Percentiles rank a stretch among this genome's conserved stretches.
Conservation (phyloP, 306 rosid species). For the Arachis stenosperma region DNA sequence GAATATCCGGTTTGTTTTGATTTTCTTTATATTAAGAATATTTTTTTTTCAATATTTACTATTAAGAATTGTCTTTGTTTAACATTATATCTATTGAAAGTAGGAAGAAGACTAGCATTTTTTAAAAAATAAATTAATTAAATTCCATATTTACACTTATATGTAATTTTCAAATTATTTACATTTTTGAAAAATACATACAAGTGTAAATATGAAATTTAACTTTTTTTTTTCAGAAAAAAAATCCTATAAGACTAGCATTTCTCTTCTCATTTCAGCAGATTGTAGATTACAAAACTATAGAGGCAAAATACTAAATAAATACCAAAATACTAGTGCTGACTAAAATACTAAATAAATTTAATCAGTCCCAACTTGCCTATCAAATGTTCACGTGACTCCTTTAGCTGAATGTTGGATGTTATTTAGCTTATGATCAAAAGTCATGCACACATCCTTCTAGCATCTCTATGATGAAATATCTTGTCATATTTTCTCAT, state of each 20-base stretch:
- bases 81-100: not conserved
- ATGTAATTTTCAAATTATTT: no score
- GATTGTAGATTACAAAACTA: not conserved
- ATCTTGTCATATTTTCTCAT: not conserved
- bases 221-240: no score
- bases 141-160: no score
- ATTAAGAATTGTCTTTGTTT: not conserved
- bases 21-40: not conserved
- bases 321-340: no score
- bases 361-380: not conserved
- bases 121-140: not conserved
- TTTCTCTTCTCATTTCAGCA: not conserved
- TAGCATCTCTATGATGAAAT: not conserved
- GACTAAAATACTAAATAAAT: no score
- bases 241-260: no score
- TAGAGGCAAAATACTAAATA: no score
- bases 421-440: not conserved
- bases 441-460: not conserved
- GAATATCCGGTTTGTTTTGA: constrained; percentile 74
- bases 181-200: no score
- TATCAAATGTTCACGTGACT: not conserved
- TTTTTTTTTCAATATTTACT: constrained; percentile 31
- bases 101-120: not conserved
- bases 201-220: no score
- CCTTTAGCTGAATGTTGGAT: not conserved